Evolutionary conservation across 2,329 filamentous ascomycete genomes (phyloP).

Genomic region (Sporothrix brunneoviolacea): DNA sequence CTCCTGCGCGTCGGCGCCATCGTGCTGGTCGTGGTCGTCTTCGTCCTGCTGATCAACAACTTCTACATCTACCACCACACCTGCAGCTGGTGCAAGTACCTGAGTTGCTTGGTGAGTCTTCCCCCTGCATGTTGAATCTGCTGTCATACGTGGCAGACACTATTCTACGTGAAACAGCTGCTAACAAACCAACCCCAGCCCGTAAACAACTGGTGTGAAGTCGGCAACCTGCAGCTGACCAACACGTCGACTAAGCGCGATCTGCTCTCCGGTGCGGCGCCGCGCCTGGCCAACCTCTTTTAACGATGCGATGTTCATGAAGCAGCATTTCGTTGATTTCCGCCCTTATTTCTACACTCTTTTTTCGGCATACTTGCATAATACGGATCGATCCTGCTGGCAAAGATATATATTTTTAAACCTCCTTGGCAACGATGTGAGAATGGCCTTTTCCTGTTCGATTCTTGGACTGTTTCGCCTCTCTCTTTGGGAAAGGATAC

Average conservation of each 20-base stretch:
- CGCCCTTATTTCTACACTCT: no score
- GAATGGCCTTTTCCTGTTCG: no score
- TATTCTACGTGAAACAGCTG: no score
- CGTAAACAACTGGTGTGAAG: conserved; percentile 62
- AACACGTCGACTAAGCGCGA: conserved; percentile 22
- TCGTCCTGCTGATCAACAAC: conserved; percentile 81
- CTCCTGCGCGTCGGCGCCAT: conserved; percentile 71
- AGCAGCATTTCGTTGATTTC: conserved; percentile 9
- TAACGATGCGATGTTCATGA: no score
- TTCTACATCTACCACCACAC: conserved; percentile 75
- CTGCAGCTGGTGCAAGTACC: conserved; percentile 90
- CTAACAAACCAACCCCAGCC: no score
- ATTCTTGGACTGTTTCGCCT: no score
- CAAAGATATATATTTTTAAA: no score
- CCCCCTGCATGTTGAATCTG: no score
- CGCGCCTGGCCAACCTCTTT: conserved; percentile 6
- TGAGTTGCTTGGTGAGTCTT: conserved; percentile 79
- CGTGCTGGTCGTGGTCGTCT: conserved; percentile 73
- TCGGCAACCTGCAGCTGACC: conserved; percentile 29
- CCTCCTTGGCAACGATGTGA: no score
- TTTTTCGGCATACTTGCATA: background rate
- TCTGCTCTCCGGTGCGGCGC: conserved; percentile 7
- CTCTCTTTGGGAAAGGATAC: no score
- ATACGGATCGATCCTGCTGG: no score
- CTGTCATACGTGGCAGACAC: no score